These are phyloP conservation scores for Phlebiopsis gigantea DNA, from an alignment of 768 basidiomycete genomes.

Conservation along the genomic window DNA sequence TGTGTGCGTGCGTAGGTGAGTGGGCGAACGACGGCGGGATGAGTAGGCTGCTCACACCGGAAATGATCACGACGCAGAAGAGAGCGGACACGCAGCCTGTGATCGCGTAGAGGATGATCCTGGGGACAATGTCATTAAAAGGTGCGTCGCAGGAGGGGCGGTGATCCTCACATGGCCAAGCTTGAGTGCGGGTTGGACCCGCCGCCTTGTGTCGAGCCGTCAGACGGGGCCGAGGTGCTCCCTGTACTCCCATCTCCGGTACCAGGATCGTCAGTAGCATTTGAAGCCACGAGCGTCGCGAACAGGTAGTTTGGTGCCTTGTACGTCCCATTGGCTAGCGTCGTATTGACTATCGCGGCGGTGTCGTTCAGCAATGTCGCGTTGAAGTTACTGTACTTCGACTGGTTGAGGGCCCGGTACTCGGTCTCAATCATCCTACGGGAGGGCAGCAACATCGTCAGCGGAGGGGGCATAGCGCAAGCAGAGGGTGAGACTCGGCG, in stretches of 20 bases:
- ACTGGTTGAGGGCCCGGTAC: constrained; percentile 47
- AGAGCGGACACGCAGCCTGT: constrained; percentile 84
- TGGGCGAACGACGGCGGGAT: background rate
- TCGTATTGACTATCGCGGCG: constrained; percentile 34
- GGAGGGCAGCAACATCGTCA: constrained; percentile 2
- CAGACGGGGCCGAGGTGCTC: background rate
- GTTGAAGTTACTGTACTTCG: constrained; percentile 52
- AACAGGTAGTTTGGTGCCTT: constrained; percentile 57
- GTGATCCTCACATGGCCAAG: constrained; percentile 4
- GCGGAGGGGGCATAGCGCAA: constrained; percentile 1
- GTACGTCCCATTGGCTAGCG: constrained; percentile 39
- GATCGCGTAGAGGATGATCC: constrained; percentile 84
- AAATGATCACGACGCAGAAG: constrained; percentile 80
- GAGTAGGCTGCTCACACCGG: constrained; percentile 53
- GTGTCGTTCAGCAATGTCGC: constrained; percentile 57
- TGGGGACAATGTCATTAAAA: constrained; percentile 17
- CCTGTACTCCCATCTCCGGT: constrained; percentile 22
- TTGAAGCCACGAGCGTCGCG: constrained; percentile 61
- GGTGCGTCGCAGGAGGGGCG: background rate
- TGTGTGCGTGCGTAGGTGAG: constrained; percentile 21
- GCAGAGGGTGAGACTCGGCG: background rate
- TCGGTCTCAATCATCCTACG: constrained; percentile 49
- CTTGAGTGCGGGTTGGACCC: constrained; percentile 50
- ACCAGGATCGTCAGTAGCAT: constrained; percentile 41
- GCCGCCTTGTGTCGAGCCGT: constrained; percentile 32